Base-by-base conservation (phyloP, 441 rosid genomes). In the Populus hybrid region DNA sequence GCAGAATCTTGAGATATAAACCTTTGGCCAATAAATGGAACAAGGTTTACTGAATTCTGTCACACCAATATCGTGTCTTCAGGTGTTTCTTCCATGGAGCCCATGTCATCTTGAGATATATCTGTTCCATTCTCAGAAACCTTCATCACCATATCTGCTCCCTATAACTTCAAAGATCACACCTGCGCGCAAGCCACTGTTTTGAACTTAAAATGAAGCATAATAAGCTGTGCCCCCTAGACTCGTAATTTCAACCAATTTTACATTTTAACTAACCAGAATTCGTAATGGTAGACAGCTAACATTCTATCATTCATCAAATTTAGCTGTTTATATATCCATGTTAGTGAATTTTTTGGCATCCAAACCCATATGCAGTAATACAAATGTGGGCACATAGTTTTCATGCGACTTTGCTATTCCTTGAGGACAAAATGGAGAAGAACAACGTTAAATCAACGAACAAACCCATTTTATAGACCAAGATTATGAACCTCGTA, bases 1-100 rank as follows among this genome's bases (percentile, higher is more conserved):
- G 90, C 92, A 67, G 92, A 89, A 81, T 90, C 94, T 75, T 89
- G 94, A 7, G 91, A 90, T 16, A 89, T 85, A 72, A 89, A 90
- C 67, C 92, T 84, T 73, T 89, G 94, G 77, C 91, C 91, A 64
- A 89, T 83, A 63, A 86, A 86, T 0, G 92, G 94, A 50, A 88
- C 80, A 35, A 88, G 92, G 82, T 86, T 87, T 63, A 90, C 86
- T 50, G 92, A 90, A 34, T 92, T 87, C 79, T 89, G 92, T n/a
- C 83, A 82, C 0, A 84, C 87, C 82, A 90, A 77, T 70, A 88
- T 88, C 12, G 88, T 77, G 34, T 88, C 91, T 72, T 88, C 88
- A 0, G 89, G 84, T 38, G 69, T 75, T 79, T 85, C 91, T 77
- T 85, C 91, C 16, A 85, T 63, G 71, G 79, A 76, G 59, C 86